Base-by-base conservation (phyloP, 257 asterid genomes). In the Solanum bulbocastanum region DNA sequence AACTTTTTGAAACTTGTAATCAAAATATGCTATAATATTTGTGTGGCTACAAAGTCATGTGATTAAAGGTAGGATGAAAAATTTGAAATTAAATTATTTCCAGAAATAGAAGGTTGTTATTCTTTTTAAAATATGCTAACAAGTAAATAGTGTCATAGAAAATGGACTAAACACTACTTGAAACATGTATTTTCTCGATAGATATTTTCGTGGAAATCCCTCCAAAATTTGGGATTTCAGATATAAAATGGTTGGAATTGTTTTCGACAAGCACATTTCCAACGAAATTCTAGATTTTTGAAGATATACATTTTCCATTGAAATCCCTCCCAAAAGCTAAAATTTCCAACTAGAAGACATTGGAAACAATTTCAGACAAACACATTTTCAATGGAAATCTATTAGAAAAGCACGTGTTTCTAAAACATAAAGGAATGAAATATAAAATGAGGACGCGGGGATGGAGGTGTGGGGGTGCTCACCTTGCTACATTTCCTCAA, bases 401-500 rank as follows among this genome's bases (percentile, higher is more conserved):
- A 6, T 37, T 9, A 37, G 40, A 37, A 37, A 37, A 37, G 9
- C 30, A 30, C 40, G 40, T 37, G 1, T 37, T 40, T 40, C 10
- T 40, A 40, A 5, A 37, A 37, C 40, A 37, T 37, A 37, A 37
- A 37, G 10, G 4, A 40, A 40, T 2, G 46, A 40, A 40, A 10
- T 40, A 40, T 10, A 40, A 40, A 8, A 40, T 2, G 40, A 37
- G 40, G 40, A 37, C 9, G 40, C 40, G 9, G 40, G 8, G 9
- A 37, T 37, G 40, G 40, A 37, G 40, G 46, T 40, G 11, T 10
- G 33, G 72, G 33, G 60, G 60, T 49, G 20, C 42, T 71, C 4
- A 93, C 92, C 73, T 95, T 95, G 93, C 95, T 93, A 91, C 96
- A 92, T 86, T 92, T 94, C 1, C 94, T 91, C 9, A 96, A 94